Conservation (phyloP, 2,329 filamentous ascomycete species). For the Penicillium sclerotigenum region DNA sequence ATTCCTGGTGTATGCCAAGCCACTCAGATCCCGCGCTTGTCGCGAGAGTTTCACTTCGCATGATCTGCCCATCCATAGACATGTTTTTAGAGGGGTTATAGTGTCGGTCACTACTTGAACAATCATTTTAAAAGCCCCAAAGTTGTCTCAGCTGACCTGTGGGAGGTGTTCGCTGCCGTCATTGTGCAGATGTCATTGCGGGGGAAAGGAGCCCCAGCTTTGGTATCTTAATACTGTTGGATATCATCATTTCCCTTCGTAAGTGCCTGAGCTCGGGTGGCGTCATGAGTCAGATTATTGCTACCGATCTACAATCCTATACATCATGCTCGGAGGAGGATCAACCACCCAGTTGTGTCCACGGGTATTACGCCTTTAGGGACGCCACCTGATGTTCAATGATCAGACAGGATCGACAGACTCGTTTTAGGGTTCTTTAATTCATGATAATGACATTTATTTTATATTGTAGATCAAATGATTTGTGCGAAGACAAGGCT, state of each 20-base stretch:
- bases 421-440: not conserved
- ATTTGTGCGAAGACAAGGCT: not conserved
- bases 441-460: not conserved
- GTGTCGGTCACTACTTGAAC: not conserved
- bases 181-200: conserved; percentile 16
- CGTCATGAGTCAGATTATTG: not conserved
- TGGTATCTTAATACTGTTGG: not conserved
- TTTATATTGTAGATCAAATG: not conserved
- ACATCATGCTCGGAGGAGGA: not conserved
- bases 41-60: not conserved
- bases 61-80: not conserved
- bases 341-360: not conserved
- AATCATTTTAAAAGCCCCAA: not conserved
- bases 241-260: not conserved
- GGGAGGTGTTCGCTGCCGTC: conserved; percentile 10
- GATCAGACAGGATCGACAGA: not conserved
- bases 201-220: not conserved
- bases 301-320: not conserved
- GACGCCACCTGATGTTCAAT: not conserved
- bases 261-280: not conserved
- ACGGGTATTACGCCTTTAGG: not conserved
- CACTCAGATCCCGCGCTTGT: conserved; percentile 1
- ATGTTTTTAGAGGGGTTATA: not conserved
- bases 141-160: conserved; percentile 14
- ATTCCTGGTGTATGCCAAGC: conserved; percentile 13